Conservation (phyloP, 202 grass and related monocot species). For the Cymbopogon flexuosus region DNA sequence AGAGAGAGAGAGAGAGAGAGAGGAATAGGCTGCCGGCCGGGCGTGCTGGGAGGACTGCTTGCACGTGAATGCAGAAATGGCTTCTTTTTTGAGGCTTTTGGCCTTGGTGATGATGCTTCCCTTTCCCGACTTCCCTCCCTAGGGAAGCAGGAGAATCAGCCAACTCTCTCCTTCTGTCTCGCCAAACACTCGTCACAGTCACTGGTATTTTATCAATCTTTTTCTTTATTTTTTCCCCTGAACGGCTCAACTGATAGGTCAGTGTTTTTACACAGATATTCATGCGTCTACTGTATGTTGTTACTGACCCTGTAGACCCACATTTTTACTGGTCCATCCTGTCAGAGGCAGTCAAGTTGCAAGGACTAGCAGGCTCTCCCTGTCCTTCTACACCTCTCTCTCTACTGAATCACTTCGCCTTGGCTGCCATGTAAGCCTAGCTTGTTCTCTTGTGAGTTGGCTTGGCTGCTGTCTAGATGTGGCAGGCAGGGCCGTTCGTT, state of each 20-base stretch:
- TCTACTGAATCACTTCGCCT: slow-evolving; percentile 35
- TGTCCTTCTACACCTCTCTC: too few species aligned
- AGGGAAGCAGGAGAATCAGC: slow-evolving; percentile 36
- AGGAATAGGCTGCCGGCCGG: too few species aligned
- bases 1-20: not conserved
- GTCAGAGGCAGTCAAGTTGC: slow-evolving; percentile 29
- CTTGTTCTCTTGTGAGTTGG: slow-evolving; percentile 58
- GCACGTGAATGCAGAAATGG: slow-evolving; percentile 35
- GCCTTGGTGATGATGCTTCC: slow-evolving; percentile 27
- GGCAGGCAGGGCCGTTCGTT: slow-evolving; percentile 42
- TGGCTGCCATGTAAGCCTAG: slow-evolving; percentile 38
- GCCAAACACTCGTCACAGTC: slow-evolving; percentile 28
- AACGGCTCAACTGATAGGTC: not conserved
- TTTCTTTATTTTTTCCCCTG: not conserved
- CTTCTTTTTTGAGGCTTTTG: slow-evolving; percentile 8
- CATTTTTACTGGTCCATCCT: slow-evolving; percentile 30
- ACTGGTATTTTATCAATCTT: not conserved
- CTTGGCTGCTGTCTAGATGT: slow-evolving; percentile 59
- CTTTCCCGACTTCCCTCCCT: slow-evolving; percentile 34
- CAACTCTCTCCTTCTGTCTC: slow-evolving; percentile 19
- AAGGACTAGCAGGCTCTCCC: slow-evolving; percentile 12
- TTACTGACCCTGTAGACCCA: slow-evolving; percentile 26
- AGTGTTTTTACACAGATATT: slow-evolving; percentile 19
- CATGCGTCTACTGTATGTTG: slow-evolving; percentile 1
- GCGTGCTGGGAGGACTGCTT: slow-evolving; percentile 20